Base-by-base conservation (phyloP, 139 green algal genomes). In the Chlorella sorokiniana region DNA sequence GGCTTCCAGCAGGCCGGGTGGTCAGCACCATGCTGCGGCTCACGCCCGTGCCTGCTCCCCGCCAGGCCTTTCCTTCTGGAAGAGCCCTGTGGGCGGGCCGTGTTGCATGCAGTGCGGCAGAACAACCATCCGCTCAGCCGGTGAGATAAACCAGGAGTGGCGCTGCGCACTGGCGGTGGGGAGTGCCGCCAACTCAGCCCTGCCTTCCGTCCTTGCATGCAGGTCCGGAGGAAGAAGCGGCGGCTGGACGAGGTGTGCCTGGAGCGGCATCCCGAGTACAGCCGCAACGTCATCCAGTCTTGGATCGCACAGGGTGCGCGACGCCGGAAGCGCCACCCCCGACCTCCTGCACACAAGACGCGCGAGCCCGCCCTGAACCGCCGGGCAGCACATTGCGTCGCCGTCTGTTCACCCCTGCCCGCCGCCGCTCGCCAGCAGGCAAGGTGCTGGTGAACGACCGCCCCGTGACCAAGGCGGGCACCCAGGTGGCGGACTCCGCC, bases 181-280 rank as follows among this genome's bases (percentile, higher is more conserved):
- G 48, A 25, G 48, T 59, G 16, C 11, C 48, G 48, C 48, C 48
- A 59, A 11, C 48, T 40, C 29, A 68, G 22, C n/a, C 6, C 3
- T 33, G 52, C 52, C 52, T 68, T 42, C 33, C 35, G 8, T 42
- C 6, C 20, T 42, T 29, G 14, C 51, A 38, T 27, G 52, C 73
- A 79, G 73, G 52, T 79, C 8, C 73, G 73, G 37, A 69, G 54
- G 29, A 38, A 38, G 69, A 90, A 88, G 71, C 67, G 78, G 45
- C 83, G 95, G 35, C 87, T 99, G 68, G 96, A 99, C 75, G 96
- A 98, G 37, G 79, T 94, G 23, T 97, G 93, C 67, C n/a, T 93
- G 37, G 88, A 92, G 73, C 79, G 87, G 71, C 82, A 88, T 31
- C 95, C 96, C 7, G 87, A 98, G 73, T 88, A 93, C 78, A 95